A percentile compares a stretch with the other conserved stretches of the same genome.
These are phyloP conservation scores for Populus deltoides DNA, from an alignment of 345 rosid genomes.

Conservation along the genomic window DNA sequence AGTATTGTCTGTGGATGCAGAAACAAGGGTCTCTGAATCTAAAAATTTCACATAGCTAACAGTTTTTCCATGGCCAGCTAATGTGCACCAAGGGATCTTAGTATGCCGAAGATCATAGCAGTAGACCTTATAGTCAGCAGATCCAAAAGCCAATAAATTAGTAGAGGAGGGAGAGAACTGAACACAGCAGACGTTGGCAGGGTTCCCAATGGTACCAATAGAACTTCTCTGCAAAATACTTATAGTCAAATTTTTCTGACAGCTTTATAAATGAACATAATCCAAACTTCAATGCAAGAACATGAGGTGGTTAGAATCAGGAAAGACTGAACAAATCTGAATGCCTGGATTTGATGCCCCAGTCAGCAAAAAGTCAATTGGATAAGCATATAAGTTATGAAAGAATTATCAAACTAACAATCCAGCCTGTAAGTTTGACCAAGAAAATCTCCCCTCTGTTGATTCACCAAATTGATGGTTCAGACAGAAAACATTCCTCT, in stretches of 20 bases:
- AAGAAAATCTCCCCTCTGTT: background rate
- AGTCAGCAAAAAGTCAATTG: background rate
- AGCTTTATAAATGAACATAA: background rate
- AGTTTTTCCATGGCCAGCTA: constrained; percentile 17
- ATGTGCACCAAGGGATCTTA: constrained; percentile 16
- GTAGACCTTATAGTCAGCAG: constrained; percentile 18
- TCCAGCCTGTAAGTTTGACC: background rate
- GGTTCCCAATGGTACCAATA: constrained; percentile 17
- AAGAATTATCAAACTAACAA: background rate
- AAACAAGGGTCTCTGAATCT: constrained; percentile 19
- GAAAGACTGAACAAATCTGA: background rate
- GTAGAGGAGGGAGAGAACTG: constrained; percentile 18
- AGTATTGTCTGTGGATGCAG: constrained; percentile 23
- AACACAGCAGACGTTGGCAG: constrained; percentile 23
- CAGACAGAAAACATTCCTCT: background rate
- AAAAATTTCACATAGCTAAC: constrained; percentile 24
- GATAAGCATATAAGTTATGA: background rate
- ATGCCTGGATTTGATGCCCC: background rate
- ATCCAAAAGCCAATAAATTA: constrained; percentile 13
- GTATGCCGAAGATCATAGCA: constrained; percentile 21
- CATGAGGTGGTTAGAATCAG: background rate
- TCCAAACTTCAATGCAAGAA: background rate
- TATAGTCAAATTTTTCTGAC: background rate
- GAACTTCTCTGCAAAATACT: constrained; percentile 8
- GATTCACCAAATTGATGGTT: background rate